phyloP scores from a whole-genome alignment of 2,329 filamentous ascomycete genomes.

The Pezicula neosporulosa region DNA sequence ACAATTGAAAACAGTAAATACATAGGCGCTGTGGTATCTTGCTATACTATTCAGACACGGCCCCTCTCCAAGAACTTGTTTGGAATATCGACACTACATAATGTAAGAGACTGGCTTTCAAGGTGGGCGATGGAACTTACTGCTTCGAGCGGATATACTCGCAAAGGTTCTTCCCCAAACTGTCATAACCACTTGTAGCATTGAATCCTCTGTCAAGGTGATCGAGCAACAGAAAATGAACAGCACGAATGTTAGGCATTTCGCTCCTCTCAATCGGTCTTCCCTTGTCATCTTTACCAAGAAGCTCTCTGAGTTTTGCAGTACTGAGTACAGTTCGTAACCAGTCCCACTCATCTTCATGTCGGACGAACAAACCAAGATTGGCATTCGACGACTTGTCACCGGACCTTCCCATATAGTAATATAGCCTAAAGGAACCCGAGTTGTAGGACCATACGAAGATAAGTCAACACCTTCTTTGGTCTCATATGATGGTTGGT shows the following conservation, averaged over 20 bases:
- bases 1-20: too few relatives aligned
- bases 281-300: conserved; percentile 17
- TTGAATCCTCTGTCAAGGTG: conserved; percentile 29
- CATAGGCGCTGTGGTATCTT: too few relatives aligned
- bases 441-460: too few relatives aligned
- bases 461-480: neutral
- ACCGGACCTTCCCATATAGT: conserved; percentile 17
- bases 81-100: too few relatives aligned
- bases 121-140: too few relatives aligned
- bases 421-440: conserved; percentile 6
- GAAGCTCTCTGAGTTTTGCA: conserved; percentile 15
- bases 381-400: conserved; percentile 34
- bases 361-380: conserved; percentile 36
- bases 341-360: conserved; percentile 35
- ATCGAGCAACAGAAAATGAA: conserved; percentile 28
- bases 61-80: too few relatives aligned
- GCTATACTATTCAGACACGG: too few relatives aligned
- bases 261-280: conserved; percentile 20
- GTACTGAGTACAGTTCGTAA: conserved; percentile 22
- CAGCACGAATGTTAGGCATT: conserved; percentile 3
- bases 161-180: conserved; percentile 16
- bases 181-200: conserved; percentile 13
- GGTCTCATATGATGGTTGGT: conserved; percentile 6
- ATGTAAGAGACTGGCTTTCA: too few relatives aligned
- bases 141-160: conserved; percentile 10